Evolutionary conservation across 78 protist species (phyloP).

Genomic region (Dictyostelium capitatum): DNA sequence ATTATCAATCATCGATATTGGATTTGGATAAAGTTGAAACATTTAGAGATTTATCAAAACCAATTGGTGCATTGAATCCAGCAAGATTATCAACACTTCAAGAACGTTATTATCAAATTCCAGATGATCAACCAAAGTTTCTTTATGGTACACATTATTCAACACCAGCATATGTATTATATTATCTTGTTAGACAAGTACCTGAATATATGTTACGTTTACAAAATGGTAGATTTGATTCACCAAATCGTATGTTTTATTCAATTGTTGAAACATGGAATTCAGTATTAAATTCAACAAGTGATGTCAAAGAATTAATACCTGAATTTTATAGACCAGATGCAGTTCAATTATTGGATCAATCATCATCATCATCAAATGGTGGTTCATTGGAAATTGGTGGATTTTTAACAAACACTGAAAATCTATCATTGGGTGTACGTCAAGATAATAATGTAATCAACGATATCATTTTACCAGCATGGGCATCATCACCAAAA

Average conservation of each 20-base stretch:
- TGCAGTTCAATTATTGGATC: background rate
- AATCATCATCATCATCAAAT: background rate
- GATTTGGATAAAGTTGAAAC: constrained; percentile 65
- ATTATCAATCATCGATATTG: constrained; percentile 10
- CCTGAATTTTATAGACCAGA: constrained; percentile 74
- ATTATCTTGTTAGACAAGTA: constrained; percentile 93
- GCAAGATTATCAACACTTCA: constrained; percentile 83
- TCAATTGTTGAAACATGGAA: constrained; percentile 91
- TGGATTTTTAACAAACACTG: constrained; percentile 79
- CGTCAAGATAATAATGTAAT: constrained; percentile 65
- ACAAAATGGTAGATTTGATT: constrained; percentile 95
- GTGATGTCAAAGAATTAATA: constrained; percentile 94
- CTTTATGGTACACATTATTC: constrained; percentile 98
- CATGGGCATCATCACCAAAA: constrained; percentile 92
- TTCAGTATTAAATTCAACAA: constrained; percentile 44
- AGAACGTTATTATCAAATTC: constrained; percentile 88
- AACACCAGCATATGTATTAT: constrained; percentile 94
- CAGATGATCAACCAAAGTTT: constrained; percentile 82
- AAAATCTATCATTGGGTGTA: constrained; percentile 84
- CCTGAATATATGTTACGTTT: constrained; percentile 95
- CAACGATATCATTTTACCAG: constrained; percentile 95
- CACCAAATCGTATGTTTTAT: constrained; percentile 94
- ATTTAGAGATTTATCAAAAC: constrained; percentile 94
- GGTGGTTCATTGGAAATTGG: constrained; percentile 6
- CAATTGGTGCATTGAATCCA: constrained; percentile 95